Evolutionary conservation across 108 stramenopile genomes (phyloP), one percentile per base, ranked within the genome.

Genomic region (Epipyxis sp.): DNA sequence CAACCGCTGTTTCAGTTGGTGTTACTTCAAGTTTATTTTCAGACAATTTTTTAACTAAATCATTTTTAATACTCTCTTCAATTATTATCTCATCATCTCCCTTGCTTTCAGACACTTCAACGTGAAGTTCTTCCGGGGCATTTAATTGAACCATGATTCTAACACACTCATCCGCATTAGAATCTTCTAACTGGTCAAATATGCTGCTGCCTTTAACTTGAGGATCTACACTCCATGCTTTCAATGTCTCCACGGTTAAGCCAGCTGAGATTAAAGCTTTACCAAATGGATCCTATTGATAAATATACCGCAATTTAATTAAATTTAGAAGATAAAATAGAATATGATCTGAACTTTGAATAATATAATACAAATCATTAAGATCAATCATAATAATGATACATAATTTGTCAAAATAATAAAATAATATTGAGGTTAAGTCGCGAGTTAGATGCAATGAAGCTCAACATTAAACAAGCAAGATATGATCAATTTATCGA

Each of bases 241-340:
- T 57, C 10, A 74, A 20, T 16, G 71, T 74, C 27, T 74, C 71
- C 16, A 46, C 50, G 20, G 71, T 42, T 10, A 74, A 43, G 43
- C 71, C 71, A 3, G 71, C 6, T 6, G 6, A 37, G 25, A 74
- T 46, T 10, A 32, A 16, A 46, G 44, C 50, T 43, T 37, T 42
- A 57, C 71, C 71, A 42, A 74, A 74, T 10, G 71, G 34, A 25
- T 74, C 71, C 61, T 57, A 57, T n/a, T n/a, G n/a, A n/a, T n/a
- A n/a, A n/a, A n/a, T n/a, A n/a, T n/a, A n/a, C n/a, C n/a, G n/a
- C n/a, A n/a, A n/a, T n/a, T n/a, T n/a, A n/a, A n/a, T n/a, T n/a
- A n/a, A n/a, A n/a, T n/a, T n/a, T n/a, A n/a, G n/a, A n/a, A n/a
- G n/a, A n/a, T n/a, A n/a, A n/a, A n/a, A n/a, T n/a, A n/a, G n/a